A percentile compares a stretch with the other conserved stretches of the same genome.
Conservation (phyloP, 345 rosid genomes). For the Capsella bursapastoris region DNA sequence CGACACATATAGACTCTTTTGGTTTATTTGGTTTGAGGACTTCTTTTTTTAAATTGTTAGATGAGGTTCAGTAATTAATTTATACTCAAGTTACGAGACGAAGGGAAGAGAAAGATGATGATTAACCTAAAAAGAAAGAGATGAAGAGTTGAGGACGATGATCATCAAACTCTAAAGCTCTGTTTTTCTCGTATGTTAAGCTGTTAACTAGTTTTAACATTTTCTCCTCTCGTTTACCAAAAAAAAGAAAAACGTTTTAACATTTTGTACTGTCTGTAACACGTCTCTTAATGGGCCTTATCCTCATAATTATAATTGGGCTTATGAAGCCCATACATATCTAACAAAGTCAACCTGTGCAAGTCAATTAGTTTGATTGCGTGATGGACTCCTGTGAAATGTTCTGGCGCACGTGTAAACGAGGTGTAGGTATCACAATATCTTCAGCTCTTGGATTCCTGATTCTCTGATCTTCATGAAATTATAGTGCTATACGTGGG, state of each 20-base stretch:
- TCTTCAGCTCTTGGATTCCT: neutral
- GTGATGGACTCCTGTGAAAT: no score
- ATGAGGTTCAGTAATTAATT: neutral
- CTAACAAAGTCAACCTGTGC: neutral
- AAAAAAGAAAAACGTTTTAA: no score
- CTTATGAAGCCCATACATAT: neutral
- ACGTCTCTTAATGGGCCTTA: neutral
- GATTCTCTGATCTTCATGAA: neutral
- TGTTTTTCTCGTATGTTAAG: no score
- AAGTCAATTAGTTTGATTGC: no score
- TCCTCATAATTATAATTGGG: neutral
- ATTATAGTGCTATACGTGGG: neutral
- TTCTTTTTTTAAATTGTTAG: neutral
- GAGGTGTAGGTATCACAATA: neutral
- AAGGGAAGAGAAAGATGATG: neutral
- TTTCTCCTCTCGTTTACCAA: no score
- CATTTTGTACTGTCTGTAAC: neutral
- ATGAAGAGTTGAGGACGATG: neutral
- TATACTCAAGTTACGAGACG: neutral
- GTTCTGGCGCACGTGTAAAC: no score
- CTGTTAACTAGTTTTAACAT: no score
- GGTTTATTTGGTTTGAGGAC: neutral
- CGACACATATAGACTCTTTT: neutral
- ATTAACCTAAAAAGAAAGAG: neutral
- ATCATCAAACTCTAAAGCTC: neutral